Evolutionary conservation across 805 yeast genomes (phyloP), one percentile per base, ranked within the genome.

Genomic region (Saccharomyces mikatae): DNA sequence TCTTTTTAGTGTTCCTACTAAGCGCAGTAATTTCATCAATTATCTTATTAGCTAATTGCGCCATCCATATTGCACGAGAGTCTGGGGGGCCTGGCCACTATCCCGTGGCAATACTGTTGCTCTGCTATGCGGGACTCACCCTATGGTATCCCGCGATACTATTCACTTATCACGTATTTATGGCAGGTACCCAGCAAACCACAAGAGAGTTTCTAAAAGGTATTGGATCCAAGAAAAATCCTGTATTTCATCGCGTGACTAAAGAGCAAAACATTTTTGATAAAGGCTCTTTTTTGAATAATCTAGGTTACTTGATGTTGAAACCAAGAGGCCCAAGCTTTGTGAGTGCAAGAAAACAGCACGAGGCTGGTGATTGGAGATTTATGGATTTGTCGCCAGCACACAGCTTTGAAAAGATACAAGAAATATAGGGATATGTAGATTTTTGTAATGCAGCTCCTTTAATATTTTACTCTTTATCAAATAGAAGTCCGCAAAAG

Each of bases 121-220:
- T 77, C 1, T 69, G 86, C 2, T 79, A 77, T 52, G 74, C 78
- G 0, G 64, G 73, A 1, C 28, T 84, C 1, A 70, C 73, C 2
- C 31, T 80, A n/a, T 58, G 76, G 2, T 87, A 86, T 61, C 91
- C 94, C 1, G 48, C 74, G 0, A 57, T 81, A 27, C 67, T 88
- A 14, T 63, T 85, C 21, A 46, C 69, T 0, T 78, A 77, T 59
- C 96, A 88, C 61, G 41, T 80, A 0, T 77, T 73, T 51, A 67
- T 87, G 51, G 79, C 82, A 0, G 63, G 79, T 1, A 75, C 80
- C 6, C 84, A 83, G 49, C 76, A 84, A 58, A 84, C 91, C 8
- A 87, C 96, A 6, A 75, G 90, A 57, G 96, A 88, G 60, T 87
- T 78, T 62, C 70, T 88, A 50, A 79, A 78, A 61, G 68, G 76